These are phyloP conservation scores for Flaveria ramosissima DNA, from an alignment of 129 eudicot species.

Conservation along the genomic window DNA sequence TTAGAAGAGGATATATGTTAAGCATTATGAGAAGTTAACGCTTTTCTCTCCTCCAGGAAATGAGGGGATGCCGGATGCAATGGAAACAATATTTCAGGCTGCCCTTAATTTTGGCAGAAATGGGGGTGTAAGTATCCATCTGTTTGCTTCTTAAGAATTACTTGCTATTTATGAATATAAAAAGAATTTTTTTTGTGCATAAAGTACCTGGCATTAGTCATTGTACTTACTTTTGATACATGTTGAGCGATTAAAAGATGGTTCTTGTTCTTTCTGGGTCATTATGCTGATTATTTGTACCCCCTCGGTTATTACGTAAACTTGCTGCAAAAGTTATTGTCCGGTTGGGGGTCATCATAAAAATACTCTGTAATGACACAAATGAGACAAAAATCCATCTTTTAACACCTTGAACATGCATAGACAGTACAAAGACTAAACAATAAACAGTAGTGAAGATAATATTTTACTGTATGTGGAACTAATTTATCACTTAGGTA, in stretches of 20 bases:
- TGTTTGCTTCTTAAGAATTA: slow-evolving; percentile 1
- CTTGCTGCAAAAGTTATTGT: slow-evolving; percentile 3
- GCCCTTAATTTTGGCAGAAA: slow-evolving; percentile 81
- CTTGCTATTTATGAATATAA: background rate
- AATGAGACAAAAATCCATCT: background rate
- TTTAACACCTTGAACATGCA: background rate
- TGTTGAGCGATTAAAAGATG: background rate
- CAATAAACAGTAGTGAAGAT: background rate
- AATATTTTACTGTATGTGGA: background rate
- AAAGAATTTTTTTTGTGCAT: background rate
- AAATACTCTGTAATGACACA: background rate
- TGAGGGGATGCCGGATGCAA: slow-evolving; percentile 92
- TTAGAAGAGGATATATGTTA: background rate
- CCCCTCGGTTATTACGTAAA: background rate
- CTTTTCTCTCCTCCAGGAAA: slow-evolving; percentile 46
- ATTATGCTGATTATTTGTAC: background rate
- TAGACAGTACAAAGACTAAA: background rate
- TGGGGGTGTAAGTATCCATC: slow-evolving; percentile 77
- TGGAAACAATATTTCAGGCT: slow-evolving; percentile 86
- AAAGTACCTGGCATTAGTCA: background rate
- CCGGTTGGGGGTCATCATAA: background rate
- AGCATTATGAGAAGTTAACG: background rate
- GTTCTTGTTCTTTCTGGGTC: background rate
- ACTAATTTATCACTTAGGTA: background rate
- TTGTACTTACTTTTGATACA: background rate